phyloP scores from a whole-genome alignment of 2,329 filamentous ascomycete genomes.

The Sporothrix humicola region DNA sequence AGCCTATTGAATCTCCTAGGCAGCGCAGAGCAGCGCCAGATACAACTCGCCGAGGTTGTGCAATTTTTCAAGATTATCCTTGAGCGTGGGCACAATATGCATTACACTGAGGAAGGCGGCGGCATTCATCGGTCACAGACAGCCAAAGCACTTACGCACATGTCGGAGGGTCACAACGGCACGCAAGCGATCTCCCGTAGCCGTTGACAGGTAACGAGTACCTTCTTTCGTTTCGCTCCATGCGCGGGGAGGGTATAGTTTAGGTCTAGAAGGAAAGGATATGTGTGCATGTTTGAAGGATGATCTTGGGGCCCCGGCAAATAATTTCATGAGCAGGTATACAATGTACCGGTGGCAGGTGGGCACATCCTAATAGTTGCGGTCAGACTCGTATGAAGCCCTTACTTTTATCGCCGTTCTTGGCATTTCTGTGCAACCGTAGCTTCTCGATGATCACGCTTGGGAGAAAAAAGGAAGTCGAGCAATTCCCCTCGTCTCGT shows the following conservation, averaged over 20 bases:
- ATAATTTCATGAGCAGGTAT: no score
- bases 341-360: no score
- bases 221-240: not conserved
- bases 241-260: not conserved
- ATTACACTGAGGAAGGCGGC: not conserved
- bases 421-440: no score
- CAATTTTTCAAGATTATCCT: slow-evolving; percentile 61
- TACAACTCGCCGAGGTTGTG: slow-evolving; percentile 56
- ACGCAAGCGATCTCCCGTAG: not conserved
- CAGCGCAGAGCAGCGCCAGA: slow-evolving; percentile 51
- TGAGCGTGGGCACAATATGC: slow-evolving; percentile 50
- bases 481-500: no score
- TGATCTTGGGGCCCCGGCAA: no score
- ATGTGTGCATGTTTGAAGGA: no score
- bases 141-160: not conserved
- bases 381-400: no score
- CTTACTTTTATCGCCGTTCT: no score
- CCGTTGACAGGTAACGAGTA: not conserved
- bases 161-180: not conserved
- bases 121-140: slow-evolving; percentile 29
- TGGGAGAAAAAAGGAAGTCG: no score
- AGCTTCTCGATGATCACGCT: no score
- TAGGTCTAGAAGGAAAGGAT: not conserved
- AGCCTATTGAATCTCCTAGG: slow-evolving; percentile 58
- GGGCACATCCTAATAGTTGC: no score